phyloP scores from a whole-genome alignment of 768 basidiomycete genomes.

The Pulveroboletus ravenelii region DNA sequence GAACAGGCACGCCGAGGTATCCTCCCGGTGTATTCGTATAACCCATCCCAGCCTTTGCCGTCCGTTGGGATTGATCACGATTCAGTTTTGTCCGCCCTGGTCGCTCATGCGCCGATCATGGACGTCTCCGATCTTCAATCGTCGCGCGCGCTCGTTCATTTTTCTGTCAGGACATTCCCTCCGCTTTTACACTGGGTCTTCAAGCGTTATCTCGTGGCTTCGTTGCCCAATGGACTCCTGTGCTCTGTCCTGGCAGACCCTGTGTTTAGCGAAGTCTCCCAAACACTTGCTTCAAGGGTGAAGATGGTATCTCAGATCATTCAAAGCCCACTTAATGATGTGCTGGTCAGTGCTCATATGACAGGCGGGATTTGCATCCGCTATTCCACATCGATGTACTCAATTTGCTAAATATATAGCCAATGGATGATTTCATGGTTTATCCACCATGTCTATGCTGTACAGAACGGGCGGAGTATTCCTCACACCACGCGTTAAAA shows the following conservation, averaged over 20 bases:
- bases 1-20: conserved; percentile 28
- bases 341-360: conserved; percentile 28
- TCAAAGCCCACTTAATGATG: conserved; percentile 10
- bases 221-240: conserved; percentile 11
- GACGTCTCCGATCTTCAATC: conserved; percentile 1
- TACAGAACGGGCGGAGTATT: conserved; percentile 20
- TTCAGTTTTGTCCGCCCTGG: conserved; percentile 39
- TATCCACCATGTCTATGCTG: conserved; percentile 31
- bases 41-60: conserved; percentile 19
- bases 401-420: conserved; percentile 35
- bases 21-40: background rate
- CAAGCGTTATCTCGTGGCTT: conserved; percentile 20
- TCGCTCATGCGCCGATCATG: conserved; percentile 38
- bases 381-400: conserved; percentile 17
- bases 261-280: conserved; percentile 8
- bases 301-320: conserved; percentile 6
- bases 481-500: conserved; percentile 31
- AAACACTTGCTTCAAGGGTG: conserved; percentile 11
- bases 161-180: conserved; percentile 23
- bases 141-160: conserved; percentile 24
- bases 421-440: conserved; percentile 47
- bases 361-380: conserved; percentile 12
- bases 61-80: conserved; percentile 47
- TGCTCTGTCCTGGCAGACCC: conserved; percentile 18
- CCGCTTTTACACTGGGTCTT: conserved; percentile 11